A percentile compares a stretch with the other conserved stretches of the same genome.
Evolutionary conservation across 2,329 filamentous ascomycete genomes (phyloP).

Genomic region (Talaromyces pinophilus): DNA sequence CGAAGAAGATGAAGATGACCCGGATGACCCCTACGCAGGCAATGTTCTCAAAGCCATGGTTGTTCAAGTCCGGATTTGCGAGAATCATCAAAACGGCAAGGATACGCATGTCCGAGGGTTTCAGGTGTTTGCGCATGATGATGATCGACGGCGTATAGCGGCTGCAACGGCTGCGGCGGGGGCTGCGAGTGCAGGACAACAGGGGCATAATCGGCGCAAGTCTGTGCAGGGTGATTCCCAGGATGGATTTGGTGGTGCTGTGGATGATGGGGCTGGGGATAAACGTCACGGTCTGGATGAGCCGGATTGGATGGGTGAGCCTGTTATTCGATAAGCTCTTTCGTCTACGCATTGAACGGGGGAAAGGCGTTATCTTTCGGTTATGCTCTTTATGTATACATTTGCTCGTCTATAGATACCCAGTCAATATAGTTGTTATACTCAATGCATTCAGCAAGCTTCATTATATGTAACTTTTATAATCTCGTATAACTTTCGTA

Average conservation of each 20-base stretch:
- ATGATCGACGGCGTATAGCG: constrained; percentile 36
- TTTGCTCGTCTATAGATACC: constrained; percentile 19
- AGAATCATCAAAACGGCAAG: constrained; percentile 99
- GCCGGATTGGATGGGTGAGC: constrained; percentile 54
- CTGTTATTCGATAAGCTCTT: constrained; percentile 44
- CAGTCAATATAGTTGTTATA: constrained; percentile 10
- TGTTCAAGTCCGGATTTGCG: constrained; percentile 83
- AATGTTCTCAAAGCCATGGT: constrained; percentile 84
- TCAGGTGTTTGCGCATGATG: constrained; percentile 71
- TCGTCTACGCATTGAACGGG: neutral
- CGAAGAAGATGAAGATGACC: constrained; percentile 30
- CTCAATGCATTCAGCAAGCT: constrained; percentile 1
- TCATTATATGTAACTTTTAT: constrained; percentile 11
- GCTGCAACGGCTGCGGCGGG: constrained; percentile 26
- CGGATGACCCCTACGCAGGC: constrained; percentile 54
- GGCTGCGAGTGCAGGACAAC: constrained; percentile 7
- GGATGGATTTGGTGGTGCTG: constrained; percentile 29
- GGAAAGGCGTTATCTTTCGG: constrained; percentile 4
- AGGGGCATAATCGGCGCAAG: constrained; percentile 31
- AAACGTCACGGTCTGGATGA: constrained; percentile 40
- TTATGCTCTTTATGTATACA: neutral
- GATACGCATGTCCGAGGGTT: constrained; percentile 95
- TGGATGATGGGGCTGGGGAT: constrained; percentile 27
- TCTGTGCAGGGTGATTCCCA: constrained; percentile 34
- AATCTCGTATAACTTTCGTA: constrained; percentile 10